Conservation (phyloP, 768 basidiomycete genomes). For the Hygrophoropsis aurantiaca region DNA sequence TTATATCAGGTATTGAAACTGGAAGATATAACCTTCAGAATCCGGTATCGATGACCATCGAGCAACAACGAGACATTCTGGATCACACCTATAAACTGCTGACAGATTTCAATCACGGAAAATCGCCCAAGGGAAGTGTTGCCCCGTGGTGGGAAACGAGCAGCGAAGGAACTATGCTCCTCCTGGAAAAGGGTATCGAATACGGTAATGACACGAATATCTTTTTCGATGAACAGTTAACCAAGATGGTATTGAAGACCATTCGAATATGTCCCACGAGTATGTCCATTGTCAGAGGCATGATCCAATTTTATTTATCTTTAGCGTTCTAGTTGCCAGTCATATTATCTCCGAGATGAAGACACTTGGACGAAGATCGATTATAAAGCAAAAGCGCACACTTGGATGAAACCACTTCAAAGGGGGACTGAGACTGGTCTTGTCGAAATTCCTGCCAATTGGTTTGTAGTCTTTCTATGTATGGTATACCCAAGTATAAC, state of each 20-base stretch:
- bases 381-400: constrained; percentile 52
- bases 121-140: constrained; percentile 61
- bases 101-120: constrained; percentile 62
- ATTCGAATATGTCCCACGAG: constrained; percentile 59
- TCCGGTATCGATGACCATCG: constrained; percentile 53
- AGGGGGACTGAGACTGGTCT: constrained; percentile 64
- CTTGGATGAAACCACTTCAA: constrained; percentile 75
- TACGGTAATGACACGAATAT: constrained; percentile 48
- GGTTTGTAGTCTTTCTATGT: constrained; percentile 37
- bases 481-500: background rate
- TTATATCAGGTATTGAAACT: too few relatives aligned
- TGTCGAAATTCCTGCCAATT: constrained; percentile 68
- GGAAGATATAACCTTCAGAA: constrained; percentile 51
- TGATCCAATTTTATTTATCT: constrained; percentile 4
- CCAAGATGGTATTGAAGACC: constrained; percentile 36
- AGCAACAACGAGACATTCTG: constrained; percentile 72
- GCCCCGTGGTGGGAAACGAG: constrained; percentile 84
- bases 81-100: constrained; percentile 65
- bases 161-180: constrained; percentile 60
- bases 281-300: constrained; percentile 15
- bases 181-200: constrained; percentile 72
- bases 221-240: constrained; percentile 10
- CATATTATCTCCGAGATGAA: constrained; percentile 66
- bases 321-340: constrained; percentile 51
- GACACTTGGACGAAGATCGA: constrained; percentile 77